Percentiles rank a stretch among this genome's conserved stretches.
phyloP scores from a whole-genome alignment of 305 asterid genomes.

The Caryopteris hybrid region DNA sequence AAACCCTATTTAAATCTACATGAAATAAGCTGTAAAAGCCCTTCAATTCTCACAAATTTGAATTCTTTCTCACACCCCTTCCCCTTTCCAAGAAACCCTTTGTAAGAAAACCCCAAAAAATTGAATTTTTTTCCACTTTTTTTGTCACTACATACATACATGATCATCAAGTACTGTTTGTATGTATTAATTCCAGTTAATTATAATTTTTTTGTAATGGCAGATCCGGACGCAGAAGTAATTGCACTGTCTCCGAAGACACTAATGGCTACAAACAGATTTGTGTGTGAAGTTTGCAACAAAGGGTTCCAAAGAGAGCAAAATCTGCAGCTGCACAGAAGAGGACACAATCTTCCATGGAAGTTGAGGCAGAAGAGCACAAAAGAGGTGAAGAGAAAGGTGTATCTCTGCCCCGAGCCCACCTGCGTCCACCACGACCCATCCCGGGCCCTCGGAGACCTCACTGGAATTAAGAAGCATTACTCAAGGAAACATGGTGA shows the following conservation, averaged over 20 bases:
- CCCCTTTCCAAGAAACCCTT: no score
- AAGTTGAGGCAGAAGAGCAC: slow-evolving; percentile 64
- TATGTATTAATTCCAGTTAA: no score
- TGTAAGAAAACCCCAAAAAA: no score
- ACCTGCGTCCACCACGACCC: slow-evolving; percentile 81
- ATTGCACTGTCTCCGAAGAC: slow-evolving; percentile 84
- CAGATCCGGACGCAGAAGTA: slow-evolving; percentile 81
- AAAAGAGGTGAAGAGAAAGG: slow-evolving; percentile 60
- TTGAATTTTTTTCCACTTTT: not conserved
- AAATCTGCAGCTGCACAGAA: slow-evolving; percentile 72
- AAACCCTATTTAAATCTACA: slow-evolving; percentile 3
- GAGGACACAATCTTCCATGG: slow-evolving; percentile 90
- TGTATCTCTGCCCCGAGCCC: slow-evolving; percentile 81
- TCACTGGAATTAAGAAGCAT: slow-evolving; percentile 81
- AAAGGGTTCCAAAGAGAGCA: slow-evolving; percentile 86
- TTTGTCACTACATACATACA: no score
- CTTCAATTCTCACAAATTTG: no score
- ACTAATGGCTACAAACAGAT: slow-evolving; percentile 82
- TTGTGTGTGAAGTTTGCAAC: slow-evolving; percentile 77
- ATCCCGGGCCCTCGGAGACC: slow-evolving; percentile 76
- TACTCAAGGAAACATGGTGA: slow-evolving; percentile 76
- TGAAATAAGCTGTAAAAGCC: not conserved
- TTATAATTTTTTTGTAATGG: no score
- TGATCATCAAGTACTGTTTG: no score
- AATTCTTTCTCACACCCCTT: no score